Percentiles rank a stretch among this genome's conserved stretches.
phyloP scores from a whole-genome alignment of 2,329 filamentous ascomycete species.

The Gremmenia infestans region DNA sequence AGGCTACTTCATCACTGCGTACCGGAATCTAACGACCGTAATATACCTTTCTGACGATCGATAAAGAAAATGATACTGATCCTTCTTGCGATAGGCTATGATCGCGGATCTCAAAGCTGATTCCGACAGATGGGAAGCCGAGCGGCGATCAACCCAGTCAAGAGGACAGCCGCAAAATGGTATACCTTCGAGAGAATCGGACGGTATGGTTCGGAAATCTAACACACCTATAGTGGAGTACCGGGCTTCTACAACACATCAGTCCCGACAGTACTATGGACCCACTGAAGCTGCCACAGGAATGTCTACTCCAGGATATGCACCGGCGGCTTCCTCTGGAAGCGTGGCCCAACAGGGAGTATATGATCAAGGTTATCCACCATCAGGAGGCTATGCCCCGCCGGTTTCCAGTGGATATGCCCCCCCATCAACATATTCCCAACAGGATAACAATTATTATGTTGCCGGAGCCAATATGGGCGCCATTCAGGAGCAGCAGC shows the following conservation, averaged over 20 bases:
- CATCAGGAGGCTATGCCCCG: slow-evolving; percentile 20
- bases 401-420: slow-evolving; percentile 20
- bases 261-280: slow-evolving; percentile 33
- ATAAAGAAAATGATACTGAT: slow-evolving; percentile 15
- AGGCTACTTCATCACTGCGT: slow-evolving; percentile 75
- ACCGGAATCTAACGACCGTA: slow-evolving; percentile 74
- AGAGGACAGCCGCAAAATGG: slow-evolving; percentile 31
- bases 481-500: not conserved
- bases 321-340: slow-evolving; percentile 11
- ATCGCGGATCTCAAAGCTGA: slow-evolving; percentile 49
- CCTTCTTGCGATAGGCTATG: slow-evolving; percentile 40
- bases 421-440: not conserved
- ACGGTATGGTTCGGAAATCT: slow-evolving; percentile 31
- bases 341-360: slow-evolving; percentile 17
- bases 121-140: slow-evolving; percentile 44
- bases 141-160: slow-evolving; percentile 26
- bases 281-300: slow-evolving; percentile 24
- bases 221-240: slow-evolving; percentile 34
- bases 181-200: slow-evolving; percentile 30
- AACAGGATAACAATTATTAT: slow-evolving; percentile 24
- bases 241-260: slow-evolving; percentile 31
- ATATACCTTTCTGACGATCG: slow-evolving; percentile 22
- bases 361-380: slow-evolving; percentile 22
- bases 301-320: slow-evolving; percentile 19
- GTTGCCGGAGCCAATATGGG: slow-evolving; percentile 25